phyloP scores from a whole-genome alignment of 2,329 filamentous ascomycete genomes.

The Trematosphaeria pertusa region DNA sequence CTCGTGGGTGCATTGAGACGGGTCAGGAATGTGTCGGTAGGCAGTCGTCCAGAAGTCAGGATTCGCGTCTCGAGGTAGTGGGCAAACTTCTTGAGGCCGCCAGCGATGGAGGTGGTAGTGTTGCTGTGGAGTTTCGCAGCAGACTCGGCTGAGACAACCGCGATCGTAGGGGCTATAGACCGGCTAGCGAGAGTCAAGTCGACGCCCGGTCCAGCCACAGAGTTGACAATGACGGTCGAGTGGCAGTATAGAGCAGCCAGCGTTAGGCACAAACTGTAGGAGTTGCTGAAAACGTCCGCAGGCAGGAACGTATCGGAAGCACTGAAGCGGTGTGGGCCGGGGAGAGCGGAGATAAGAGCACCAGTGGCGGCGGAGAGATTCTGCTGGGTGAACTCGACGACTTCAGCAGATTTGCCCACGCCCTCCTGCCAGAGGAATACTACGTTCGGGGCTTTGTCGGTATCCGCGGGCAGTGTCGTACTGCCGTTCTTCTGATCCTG shows the following conservation, averaged over 20 bases:
- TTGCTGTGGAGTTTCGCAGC: constrained; percentile 72
- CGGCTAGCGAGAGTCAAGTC: constrained; percentile 77
- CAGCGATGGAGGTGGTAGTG: constrained; percentile 65
- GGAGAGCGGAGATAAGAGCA: constrained; percentile 77
- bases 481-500: constrained; percentile 65
- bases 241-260: constrained; percentile 85
- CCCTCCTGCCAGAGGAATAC: constrained; percentile 71
- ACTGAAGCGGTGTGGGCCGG: constrained; percentile 74
- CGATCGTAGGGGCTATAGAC: constrained; percentile 79
- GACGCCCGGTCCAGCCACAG: constrained; percentile 76
- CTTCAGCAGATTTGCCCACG: constrained; percentile 61
- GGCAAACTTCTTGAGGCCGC: constrained; percentile 69
- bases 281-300: constrained; percentile 79
- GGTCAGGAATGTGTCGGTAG: constrained; percentile 68
- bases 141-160: constrained; percentile 78
- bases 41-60: constrained; percentile 77
- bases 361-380: constrained; percentile 91
- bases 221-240: constrained; percentile 85
- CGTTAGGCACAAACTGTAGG: constrained; percentile 80
- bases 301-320: constrained; percentile 83
- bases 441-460: constrained; percentile 59
- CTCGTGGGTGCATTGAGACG: constrained; percentile 66
- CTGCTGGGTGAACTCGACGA: constrained; percentile 81
- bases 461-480: constrained; percentile 69
- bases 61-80: constrained; percentile 75